A percentile compares a stretch with the other conserved stretches of the same genome.
Evolutionary conservation across 2,329 filamentous ascomycete species (phyloP).

Genomic region (Berkeleyomyces rouxiae): DNA sequence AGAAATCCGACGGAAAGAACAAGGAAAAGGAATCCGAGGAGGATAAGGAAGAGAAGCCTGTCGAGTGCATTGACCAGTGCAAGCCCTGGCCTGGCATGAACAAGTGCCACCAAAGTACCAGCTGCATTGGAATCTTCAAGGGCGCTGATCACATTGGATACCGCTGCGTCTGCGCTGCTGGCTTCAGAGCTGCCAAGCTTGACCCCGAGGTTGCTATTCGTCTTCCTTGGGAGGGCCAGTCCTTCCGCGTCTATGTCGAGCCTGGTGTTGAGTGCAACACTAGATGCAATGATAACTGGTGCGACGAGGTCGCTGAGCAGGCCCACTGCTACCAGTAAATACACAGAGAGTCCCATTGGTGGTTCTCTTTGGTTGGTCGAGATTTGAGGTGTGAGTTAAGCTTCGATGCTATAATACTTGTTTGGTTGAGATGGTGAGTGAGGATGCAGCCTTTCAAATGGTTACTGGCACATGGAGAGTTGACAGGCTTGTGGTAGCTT

Average conservation of each 20-base stretch:
- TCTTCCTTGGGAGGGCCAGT: conserved; percentile 4
- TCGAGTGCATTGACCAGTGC: background rate
- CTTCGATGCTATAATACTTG: background rate
- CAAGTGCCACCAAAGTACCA: background rate
- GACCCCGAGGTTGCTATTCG: background rate
- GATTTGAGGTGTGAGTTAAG: background rate
- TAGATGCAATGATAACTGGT: background rate
- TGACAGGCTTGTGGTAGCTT: too few species aligned
- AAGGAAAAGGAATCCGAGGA: background rate
- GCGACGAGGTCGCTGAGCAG: background rate
- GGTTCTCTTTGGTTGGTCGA: background rate
- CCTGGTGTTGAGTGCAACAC: background rate
- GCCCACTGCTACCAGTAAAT: background rate
- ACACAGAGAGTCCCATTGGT: background rate
- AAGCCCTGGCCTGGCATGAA: background rate
- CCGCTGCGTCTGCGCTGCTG: conserved; percentile 4
- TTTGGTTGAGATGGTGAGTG: background rate
- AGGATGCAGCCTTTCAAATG: background rate
- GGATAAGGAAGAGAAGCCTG: background rate
- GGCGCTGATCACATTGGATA: background rate
- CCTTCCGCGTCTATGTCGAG: background rate
- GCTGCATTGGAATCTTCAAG: background rate
- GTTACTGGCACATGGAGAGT: too few species aligned
- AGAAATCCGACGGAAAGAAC: background rate
- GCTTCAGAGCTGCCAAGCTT: background rate